Conservation (phyloP, 805 yeast species). For the Myxozyma geophila region DNA sequence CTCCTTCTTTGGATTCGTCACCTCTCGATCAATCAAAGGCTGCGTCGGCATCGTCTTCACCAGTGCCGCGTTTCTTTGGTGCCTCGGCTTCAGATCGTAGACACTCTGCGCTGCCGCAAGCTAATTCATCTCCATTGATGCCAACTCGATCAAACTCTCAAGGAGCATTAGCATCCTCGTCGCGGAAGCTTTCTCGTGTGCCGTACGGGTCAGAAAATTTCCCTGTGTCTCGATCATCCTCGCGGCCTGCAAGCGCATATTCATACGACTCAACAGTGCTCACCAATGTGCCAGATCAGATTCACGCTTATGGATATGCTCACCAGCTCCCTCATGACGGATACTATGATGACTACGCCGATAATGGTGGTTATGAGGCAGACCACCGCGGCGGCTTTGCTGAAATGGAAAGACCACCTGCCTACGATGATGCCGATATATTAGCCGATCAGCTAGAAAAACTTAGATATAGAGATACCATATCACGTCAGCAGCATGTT, state of each 20-base stretch:
- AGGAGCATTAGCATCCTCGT: background rate
- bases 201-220: slow-evolving; percentile 1
- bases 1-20: background rate
- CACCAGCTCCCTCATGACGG: background rate
- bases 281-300: slow-evolving; percentile 13
- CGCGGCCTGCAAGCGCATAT: slow-evolving; percentile 7
- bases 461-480: background rate
- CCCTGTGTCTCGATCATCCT: background rate
- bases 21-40: background rate
- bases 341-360: background rate
- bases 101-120: background rate
- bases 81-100: background rate
- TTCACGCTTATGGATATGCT: background rate
- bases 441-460: slow-evolving; percentile 3
- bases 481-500: background rate
- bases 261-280: slow-evolving; percentile 17
- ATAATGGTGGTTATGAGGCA: background rate
- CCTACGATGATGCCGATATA: background rate
- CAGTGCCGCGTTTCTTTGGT: background rate
- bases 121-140: slow-evolving; percentile 12
- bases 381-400: background rate
- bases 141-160: slow-evolving; percentile 18
- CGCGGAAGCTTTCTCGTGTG: background rate
- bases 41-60: slow-evolving; percentile 1
- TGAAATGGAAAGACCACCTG: background rate